Base-by-base conservation (phyloP, 352 stramenopile species). In the Phytophthora fragariaefolia region DNA sequence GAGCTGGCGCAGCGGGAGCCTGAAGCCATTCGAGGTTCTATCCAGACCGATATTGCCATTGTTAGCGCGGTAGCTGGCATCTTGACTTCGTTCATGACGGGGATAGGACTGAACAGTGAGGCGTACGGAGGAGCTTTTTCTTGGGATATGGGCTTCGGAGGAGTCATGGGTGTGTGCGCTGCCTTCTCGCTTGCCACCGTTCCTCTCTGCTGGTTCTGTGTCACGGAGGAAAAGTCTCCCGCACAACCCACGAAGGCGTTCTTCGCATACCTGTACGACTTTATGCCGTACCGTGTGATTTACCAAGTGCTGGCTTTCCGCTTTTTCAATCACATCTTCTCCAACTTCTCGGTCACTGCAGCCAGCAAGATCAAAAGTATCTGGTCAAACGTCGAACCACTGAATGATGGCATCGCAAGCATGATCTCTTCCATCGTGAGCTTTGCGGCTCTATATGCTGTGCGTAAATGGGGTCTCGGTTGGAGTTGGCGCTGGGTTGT, bases 401-500 rank as follows among this genome's bases (percentile, higher is more conserved):
- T 79, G n/a, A 79, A 74, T 34, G 58, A 68, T 17, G 58, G 62
- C 15, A 61, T 73, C 10, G 62, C 66, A 0, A 69, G 53, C 17
- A 74, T 79, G 42, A 28, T 77, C 13, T 66, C 69, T 1, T 63
- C 61, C 6, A 18, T 82, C 23, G 48, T 85, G 12, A 74, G 73
- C 15, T 61, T 80, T 24, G 9, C 66, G 0, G 69, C 63, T 2
- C 65, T 80, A 15, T 82, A 40, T 20, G 43, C 68, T 2, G 66
- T 88, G 9, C 72, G 73, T 17, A 77, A 71, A 22, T 84, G 71
- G 64, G 77, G 79, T 5, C 67, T 90, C 2, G 52, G 73, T 43
- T 90, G 81, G 81, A 85, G 68, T 60, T 90, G 77, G 78, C 76
- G 64, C 22, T 38, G 46, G 46, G 66, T 81, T 6, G 60, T 87